A percentile compares a stretch with the other conserved stretches of the same genome.
Conservation (phyloP, 768 basidiomycete genomes). For the Cystofilobasidium ferigula region DNA sequence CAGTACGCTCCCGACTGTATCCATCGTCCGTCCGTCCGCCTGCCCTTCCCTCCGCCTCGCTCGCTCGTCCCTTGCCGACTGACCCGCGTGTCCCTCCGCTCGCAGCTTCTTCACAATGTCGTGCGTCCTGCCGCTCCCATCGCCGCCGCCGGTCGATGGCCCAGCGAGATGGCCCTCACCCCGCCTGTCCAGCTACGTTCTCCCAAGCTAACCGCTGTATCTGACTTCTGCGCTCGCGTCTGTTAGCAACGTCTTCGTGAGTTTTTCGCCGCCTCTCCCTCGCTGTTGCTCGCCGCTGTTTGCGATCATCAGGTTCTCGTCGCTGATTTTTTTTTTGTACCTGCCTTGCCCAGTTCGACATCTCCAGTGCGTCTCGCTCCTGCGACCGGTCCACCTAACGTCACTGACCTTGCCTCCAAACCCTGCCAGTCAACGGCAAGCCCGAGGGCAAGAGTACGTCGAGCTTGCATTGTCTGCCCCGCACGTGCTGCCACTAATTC, state of each 20-base stretch:
- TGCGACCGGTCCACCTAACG: not conserved
- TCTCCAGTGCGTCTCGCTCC: conserved; percentile 12
- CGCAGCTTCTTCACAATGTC: conserved; percentile 10
- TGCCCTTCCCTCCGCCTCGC: too few species aligned
- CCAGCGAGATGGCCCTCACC: too few species aligned
- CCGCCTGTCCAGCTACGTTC: too few species aligned
- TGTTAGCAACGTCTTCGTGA: conserved; percentile 16
- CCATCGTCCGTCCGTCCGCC: too few species aligned
- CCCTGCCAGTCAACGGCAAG: conserved; percentile 15
- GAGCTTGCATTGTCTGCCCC: not conserved
- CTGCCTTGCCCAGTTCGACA: conserved; percentile 19
- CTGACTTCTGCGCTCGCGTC: not conserved
- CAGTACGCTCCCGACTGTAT: too few species aligned
- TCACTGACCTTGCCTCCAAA: not conserved
- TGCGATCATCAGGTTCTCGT: not conserved
- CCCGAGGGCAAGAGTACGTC: too few species aligned
- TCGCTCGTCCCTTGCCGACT: not conserved
- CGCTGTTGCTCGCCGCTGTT: too few species aligned
- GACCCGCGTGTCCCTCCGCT: not conserved
- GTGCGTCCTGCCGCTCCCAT: conserved; percentile 5
- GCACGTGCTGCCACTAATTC: too few species aligned
- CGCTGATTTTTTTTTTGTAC: conserved; percentile 1
- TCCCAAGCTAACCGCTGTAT: too few species aligned
- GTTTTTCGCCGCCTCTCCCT: too few species aligned
- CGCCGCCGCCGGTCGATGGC: too few species aligned